Conservation (phyloP, 306 rosid species). For the Cicer judaicum region DNA sequence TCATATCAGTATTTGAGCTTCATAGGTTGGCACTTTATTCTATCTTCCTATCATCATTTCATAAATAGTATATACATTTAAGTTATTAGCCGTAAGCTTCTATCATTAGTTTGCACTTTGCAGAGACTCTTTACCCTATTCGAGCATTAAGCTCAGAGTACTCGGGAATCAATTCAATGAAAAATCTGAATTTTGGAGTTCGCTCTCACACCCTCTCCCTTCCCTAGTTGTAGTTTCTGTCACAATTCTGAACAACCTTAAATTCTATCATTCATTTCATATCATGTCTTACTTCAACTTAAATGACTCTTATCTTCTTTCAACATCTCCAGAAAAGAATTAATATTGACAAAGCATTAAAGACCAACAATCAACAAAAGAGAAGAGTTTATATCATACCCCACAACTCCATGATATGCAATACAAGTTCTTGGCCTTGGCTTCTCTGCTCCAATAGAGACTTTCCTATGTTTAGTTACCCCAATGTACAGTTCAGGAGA, state of each 20-base stretch:
- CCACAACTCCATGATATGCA: conserved; percentile 68
- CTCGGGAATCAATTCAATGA: conserved; percentile 2
- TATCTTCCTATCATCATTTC: conserved; percentile 8
- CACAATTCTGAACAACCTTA: background rate
- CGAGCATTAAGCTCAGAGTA: background rate
- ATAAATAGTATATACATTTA: background rate
- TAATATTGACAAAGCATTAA: conserved; percentile 28
- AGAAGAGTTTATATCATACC: conserved; percentile 54
- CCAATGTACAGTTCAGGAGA: conserved; percentile 76
- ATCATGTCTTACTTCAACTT: background rate
- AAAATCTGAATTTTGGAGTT: background rate
- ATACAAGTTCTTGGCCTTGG: conserved; percentile 56
- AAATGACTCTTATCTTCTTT: background rate
- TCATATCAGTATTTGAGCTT: too few relatives aligned
- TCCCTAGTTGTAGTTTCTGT: conserved; percentile 14
- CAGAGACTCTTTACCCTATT: background rate
- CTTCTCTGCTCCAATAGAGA: conserved; percentile 59
- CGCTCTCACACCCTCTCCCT: background rate
- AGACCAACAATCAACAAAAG: conserved; percentile 20
- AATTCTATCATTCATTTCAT: background rate
- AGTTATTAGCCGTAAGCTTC: conserved; percentile 11
- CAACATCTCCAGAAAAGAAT: conserved; percentile 1
- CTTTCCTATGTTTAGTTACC: conserved; percentile 63
- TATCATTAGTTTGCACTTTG: background rate
- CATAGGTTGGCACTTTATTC: background rate